phyloP scores from a whole-genome alignment of 2,329 filamentous ascomycete species.

The Ascochyta fabae region DNA sequence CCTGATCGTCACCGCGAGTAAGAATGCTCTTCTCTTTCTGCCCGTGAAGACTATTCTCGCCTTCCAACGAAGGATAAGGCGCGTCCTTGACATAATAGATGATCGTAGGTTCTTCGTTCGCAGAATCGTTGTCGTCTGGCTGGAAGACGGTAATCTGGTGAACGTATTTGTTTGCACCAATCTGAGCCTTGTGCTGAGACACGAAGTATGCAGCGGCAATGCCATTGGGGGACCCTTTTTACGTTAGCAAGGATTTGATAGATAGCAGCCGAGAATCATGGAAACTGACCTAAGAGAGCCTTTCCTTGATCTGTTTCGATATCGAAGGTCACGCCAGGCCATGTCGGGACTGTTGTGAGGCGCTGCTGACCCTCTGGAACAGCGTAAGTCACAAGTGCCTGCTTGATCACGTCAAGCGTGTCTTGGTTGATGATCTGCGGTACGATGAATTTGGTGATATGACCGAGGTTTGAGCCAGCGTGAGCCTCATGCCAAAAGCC shows the following conservation, averaged over 20 bases:
- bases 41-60: neutral
- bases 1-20: neutral
- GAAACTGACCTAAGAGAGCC: constrained; percentile 6
- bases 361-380: constrained; percentile 1
- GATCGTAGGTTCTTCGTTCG: neutral
- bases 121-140: neutral
- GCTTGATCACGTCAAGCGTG: constrained; percentile 1
- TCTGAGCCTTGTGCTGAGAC: constrained; percentile 19
- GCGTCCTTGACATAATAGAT: constrained; percentile 6
- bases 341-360: neutral
- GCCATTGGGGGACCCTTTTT: constrained; percentile 12
- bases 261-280: neutral
- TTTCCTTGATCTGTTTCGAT: neutral
- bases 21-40: neutral
- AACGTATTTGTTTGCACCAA: constrained; percentile 15
- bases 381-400: neutral
- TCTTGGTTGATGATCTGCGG: constrained; percentile 6
- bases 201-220: constrained; percentile 12
- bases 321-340: constrained; percentile 8
- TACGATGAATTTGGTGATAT: constrained; percentile 17
- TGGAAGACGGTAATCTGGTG: constrained; percentile 6
- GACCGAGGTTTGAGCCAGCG: neutral
- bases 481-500: constrained; percentile 14
- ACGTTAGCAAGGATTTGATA: neutral
- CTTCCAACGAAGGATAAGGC: neutral